Base-by-base conservation (phyloP, 352 stramenopile species). In the Phytophthora aleatoria region DNA sequence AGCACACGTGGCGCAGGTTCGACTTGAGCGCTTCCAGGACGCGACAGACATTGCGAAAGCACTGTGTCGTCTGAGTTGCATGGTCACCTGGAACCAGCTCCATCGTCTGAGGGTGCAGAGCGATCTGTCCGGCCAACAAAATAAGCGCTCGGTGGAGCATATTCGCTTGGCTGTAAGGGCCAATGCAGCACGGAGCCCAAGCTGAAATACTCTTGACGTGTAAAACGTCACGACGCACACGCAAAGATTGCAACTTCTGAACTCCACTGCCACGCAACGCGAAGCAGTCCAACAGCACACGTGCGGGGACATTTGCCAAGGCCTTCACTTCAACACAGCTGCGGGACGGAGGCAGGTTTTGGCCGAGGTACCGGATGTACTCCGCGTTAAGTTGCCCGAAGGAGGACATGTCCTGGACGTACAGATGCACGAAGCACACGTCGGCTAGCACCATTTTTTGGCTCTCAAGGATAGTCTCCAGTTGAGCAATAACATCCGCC, bases 171-270 rank as follows among this genome's bases (percentile, higher is more conserved):
- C 93, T 98, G 79, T 99, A 99, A 3, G 98, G 98, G 2, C 98
- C 98, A 61, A 99, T 99, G 81, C 97, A 99, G 36, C 98, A 93
- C 0, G 98, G 98, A 5, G 97, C 98, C 97, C 97, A 99, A 20
- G 87, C 69, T 3, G 93, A 99, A 49, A 99, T 90, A 57, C 96
- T 99, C 72, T 97, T 92, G 13, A 99, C 92, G 55, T 99, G 96
- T 20, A 99, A 74, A 48, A 97, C 94, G 53, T 98, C 81, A 30
- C 86, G 81, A 35, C 77, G 70, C 33, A 90, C 71, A 24, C 82
- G 80, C 27, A 81, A 52, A n/a, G 74, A 66, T n/a, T 79, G 70
- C 47, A 86, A 48, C 60, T 92, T 92, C 67, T 81, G 74, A 30
- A 62, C 56, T 1, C 85, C 86, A 62, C 83, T 91, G 3, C 87